These are phyloP conservation scores for Gossypium thurberi DNA, from an alignment of 345 rosid species.

Conservation along the genomic window DNA sequence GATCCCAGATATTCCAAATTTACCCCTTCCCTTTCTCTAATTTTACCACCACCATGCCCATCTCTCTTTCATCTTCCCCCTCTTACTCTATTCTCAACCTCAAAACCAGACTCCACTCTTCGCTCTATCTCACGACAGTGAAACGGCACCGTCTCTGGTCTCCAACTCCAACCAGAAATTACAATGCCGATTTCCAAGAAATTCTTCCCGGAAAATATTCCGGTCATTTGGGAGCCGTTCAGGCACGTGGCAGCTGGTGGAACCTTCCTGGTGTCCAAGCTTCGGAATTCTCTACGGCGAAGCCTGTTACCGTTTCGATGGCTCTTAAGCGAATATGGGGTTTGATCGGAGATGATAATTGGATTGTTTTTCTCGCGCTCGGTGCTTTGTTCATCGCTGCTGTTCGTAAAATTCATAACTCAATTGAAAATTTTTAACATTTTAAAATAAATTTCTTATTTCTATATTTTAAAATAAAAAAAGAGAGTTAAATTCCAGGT, in stretches of 20 bases:
- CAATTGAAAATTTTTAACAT: neutral
- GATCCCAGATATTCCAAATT: neutral
- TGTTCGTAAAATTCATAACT: slow-evolving; percentile 15
- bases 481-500: slow-evolving; percentile 20
- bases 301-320: slow-evolving; percentile 23
- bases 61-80: neutral
- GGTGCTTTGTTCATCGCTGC: slow-evolving; percentile 38
- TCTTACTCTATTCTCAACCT: neutral
- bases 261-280: slow-evolving; percentile 16
- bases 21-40: neutral
- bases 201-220: neutral
- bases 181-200: neutral
- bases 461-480: neutral
- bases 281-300: neutral
- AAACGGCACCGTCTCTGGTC: neutral
- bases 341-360: slow-evolving; percentile 32
- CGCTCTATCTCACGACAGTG: neutral
- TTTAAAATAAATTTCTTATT: neutral
- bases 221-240: neutral
- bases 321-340: slow-evolving; percentile 40
- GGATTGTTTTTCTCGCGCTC: slow-evolving; percentile 34
- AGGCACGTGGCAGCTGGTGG: slow-evolving; percentile 32
- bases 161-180: neutral
- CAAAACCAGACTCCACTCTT: neutral
- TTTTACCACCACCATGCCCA: slow-evolving; percentile 2